These are phyloP conservation scores for Colletotrichum sp. DNA, from an alignment of 2,329 filamentous ascomycete species.

Conservation along the genomic window DNA sequence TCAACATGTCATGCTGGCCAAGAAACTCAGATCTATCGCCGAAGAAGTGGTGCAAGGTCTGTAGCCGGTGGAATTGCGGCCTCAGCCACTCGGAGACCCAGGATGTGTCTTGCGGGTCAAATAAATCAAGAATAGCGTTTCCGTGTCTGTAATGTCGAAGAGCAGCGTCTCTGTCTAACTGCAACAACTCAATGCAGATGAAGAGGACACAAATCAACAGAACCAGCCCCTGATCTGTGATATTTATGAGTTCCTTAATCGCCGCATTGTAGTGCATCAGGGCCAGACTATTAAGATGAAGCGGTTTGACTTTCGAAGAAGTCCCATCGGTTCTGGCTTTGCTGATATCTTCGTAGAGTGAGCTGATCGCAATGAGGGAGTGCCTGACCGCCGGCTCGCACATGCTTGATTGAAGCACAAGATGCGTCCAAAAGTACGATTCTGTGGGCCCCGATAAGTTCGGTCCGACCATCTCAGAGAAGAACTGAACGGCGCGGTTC, in stretches of 20 bases:
- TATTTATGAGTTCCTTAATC: conserved; percentile 25
- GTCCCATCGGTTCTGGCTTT: neutral
- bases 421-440: conserved; percentile 45
- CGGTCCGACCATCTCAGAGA: conserved; percentile 12
- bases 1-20: neutral
- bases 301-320: neutral
- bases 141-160: conserved; percentile 34
- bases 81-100: neutral
- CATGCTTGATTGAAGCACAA: conserved; percentile 50
- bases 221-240: conserved; percentile 27
- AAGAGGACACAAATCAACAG: conserved; percentile 55
- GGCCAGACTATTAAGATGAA: neutral
- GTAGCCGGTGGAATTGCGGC: neutral
- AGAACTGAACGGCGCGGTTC: conserved; percentile 11
- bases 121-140: neutral
- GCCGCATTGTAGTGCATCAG: conserved; percentile 34
- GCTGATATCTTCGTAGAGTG: conserved; percentile 42
- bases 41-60: neutral
- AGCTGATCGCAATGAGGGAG: conserved; percentile 54
- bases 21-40: neutral
- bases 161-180: conserved; percentile 46
- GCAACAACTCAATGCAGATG: conserved; percentile 58
- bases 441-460: conserved; percentile 3
- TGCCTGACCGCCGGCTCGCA: conserved; percentile 52
- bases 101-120: neutral